Evolutionary conservation across 2,329 filamentous ascomycete genomes (phyloP), one percentile per base, ranked within the genome.

Genomic region (Penicillium expansum): DNA sequence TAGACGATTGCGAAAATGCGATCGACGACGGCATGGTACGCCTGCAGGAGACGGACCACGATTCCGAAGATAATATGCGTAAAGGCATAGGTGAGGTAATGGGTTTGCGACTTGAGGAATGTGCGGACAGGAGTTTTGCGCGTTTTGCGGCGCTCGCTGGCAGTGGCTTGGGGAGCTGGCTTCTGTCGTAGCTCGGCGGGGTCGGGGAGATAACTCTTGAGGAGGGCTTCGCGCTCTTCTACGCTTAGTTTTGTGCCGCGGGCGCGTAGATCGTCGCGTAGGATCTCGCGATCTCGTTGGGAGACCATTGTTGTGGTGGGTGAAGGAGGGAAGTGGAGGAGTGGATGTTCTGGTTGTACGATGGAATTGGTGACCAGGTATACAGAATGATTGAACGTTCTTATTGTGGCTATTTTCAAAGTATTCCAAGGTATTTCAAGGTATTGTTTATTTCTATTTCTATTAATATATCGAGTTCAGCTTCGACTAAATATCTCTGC

Each of bases 21-120:
- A 72, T 94, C 89, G 64, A 86, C 80, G 48, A 96, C 82, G 9
- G 88, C 84, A 72, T 93, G 88, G 77, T 91, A 94, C 54, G 86
- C 85, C 70, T 91, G 87, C 56, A 92, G 87, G 57, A 91, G 76
- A 61, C 92, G 89, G 64, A 97, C 88, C 73, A 94, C 95, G 62
- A 97, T 79, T 7, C 91, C 93, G 77, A 96, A 97, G 64, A 96
- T 72, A 60, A 88, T 83, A 69, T 96, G 91, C 35, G 79, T 77
- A 38, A 76, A 41, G 22, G 76, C 74, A 58, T 79, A 80, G 29
- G 76, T 59, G n/a, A 80, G 59, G 42, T 73, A 71, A 55, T 80
- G 71, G 4, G 80, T 55, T 56, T 77, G 77, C 8, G 72, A 72
- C 58, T 73, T 77, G 41, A 80, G 47, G 56, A 80, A 79, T 4